Conservation (phyloP, 2,329 filamentous ascomycete genomes). For the Talaromyces sp. region DNA sequence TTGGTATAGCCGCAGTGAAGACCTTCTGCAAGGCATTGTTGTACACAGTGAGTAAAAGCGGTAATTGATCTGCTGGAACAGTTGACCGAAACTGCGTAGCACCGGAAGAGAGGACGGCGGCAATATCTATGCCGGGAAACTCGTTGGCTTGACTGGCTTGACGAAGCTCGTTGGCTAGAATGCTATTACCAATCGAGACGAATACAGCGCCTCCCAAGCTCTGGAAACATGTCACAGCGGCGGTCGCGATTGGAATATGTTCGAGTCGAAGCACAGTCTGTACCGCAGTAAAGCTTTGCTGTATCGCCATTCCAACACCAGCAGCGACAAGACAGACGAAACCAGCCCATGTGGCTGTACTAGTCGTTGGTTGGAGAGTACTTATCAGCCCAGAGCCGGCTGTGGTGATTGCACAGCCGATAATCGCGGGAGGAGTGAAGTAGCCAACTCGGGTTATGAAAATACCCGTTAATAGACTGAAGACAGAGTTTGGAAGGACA, state of each 20-base stretch:
- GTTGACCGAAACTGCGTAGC: slow-evolving; percentile 18
- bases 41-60: slow-evolving; percentile 16
- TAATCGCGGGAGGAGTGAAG: slow-evolving; percentile 26
- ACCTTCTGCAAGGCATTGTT: slow-evolving; percentile 18
- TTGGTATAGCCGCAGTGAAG: slow-evolving; percentile 16
- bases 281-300: slow-evolving; percentile 22
- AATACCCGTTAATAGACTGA: slow-evolving; percentile 28
- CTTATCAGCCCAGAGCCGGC: slow-evolving; percentile 33
- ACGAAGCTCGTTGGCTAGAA: slow-evolving; percentile 30
- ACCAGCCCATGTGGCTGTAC: slow-evolving; percentile 24
- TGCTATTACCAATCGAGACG: slow-evolving; percentile 30
- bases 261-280: slow-evolving; percentile 26
- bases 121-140: slow-evolving; percentile 15
- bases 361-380: slow-evolving; percentile 30
- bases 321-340: slow-evolving; percentile 26
- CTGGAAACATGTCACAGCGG: slow-evolving; percentile 25
- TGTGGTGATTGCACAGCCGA: slow-evolving; percentile 28
- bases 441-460: slow-evolving; percentile 29
- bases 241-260: slow-evolving; percentile 28
- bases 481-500: slow-evolving; percentile 34
- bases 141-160: slow-evolving; percentile 24
- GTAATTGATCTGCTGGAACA: slow-evolving; percentile 11
- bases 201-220: slow-evolving; percentile 30
- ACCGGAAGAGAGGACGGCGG: slow-evolving; percentile 14
- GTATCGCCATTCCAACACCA: slow-evolving; percentile 23